Base-by-base conservation (phyloP, 805 yeast species). In the Saturnispora sanitii region DNA sequence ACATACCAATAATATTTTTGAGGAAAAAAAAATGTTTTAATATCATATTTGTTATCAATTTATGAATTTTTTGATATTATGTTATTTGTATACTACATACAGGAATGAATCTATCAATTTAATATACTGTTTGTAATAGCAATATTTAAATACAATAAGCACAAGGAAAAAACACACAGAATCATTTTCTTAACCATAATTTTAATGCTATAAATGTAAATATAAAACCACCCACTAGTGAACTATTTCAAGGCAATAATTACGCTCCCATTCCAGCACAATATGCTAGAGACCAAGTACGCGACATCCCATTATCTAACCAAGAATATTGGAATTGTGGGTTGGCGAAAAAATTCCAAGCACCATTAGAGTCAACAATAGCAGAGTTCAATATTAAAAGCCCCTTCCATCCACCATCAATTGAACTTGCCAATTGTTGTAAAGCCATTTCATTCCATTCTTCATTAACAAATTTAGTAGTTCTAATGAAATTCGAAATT, bases 351-450 rank as follows among this genome's bases (percentile, higher is more conserved):
- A 69, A 71, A 1, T 49, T 49, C 54, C 68, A 71, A 0, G 75
- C 57, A 2, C 53, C 37, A 19, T 42, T 38, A 1, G 76, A 68
- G 45, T 72, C 72, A 42, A 51, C 56, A 35, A 71, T 49, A 0
- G 76, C 77, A 33, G 61, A 61, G 49, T 71, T 68, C 36, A 68
- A 51, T 56, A 60, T 57, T 43, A 68, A 49, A 20, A 70, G 70
- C 19, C 90, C 86, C 30, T 68, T 67, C 92, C 90, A 82, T 9
- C 75, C 75, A 45, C 66, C 71, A n/a, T 69, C 63, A 6, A 77
- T 61, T 2, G 51, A 47, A 21, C 53, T 65, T 16, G 71, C 65
- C 20, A 74, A 54, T 0, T 56, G 43, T 6, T 53, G 51, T 22
- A 59, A 53, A 48, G 45, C 36, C 45, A 51, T 42, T 37, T 62